Conservation (phyloP, 768 basidiomycete genomes). For the Kwoniella shandongensis region DNA sequence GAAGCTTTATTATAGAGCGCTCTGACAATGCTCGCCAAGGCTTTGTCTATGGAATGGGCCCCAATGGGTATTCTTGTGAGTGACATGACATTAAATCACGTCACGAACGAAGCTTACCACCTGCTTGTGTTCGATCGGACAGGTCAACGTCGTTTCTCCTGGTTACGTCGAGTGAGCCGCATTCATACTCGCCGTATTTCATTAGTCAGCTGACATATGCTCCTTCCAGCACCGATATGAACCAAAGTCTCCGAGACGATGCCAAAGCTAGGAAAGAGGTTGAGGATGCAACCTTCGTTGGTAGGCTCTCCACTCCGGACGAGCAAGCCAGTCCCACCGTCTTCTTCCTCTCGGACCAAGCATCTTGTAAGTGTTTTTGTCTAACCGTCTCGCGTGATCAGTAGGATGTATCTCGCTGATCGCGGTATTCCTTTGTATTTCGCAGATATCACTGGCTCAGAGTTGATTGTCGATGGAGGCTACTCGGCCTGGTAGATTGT, state of each 20-base stretch:
- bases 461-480: constrained; percentile 45
- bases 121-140: background rate
- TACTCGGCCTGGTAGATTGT: constrained; percentile 30
- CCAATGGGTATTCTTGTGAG: constrained; percentile 40
- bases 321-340: constrained; percentile 47
- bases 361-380: constrained; percentile 37
- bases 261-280: constrained; percentile 19
- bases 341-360: constrained; percentile 43
- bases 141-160: constrained; percentile 38
- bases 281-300: constrained; percentile 27
- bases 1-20: constrained; percentile 29
- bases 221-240: constrained; percentile 45
- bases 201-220: background rate
- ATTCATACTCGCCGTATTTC: background rate
- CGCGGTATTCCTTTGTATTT: background rate
- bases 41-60: constrained; percentile 50
- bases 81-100: background rate
- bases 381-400: background rate
- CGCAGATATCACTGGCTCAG: constrained; percentile 42
- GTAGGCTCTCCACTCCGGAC: constrained; percentile 30
- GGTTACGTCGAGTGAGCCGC: constrained; percentile 39
- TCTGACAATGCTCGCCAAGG: constrained; percentile 38
- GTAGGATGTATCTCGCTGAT: background rate
- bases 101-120: background rate
- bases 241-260: constrained; percentile 27